Evolutionary conservation across 2,329 filamentous ascomycete genomes (phyloP), one percentile per base, ranked within the genome.

Genomic region (Neopestalotiopsis rosae): DNA sequence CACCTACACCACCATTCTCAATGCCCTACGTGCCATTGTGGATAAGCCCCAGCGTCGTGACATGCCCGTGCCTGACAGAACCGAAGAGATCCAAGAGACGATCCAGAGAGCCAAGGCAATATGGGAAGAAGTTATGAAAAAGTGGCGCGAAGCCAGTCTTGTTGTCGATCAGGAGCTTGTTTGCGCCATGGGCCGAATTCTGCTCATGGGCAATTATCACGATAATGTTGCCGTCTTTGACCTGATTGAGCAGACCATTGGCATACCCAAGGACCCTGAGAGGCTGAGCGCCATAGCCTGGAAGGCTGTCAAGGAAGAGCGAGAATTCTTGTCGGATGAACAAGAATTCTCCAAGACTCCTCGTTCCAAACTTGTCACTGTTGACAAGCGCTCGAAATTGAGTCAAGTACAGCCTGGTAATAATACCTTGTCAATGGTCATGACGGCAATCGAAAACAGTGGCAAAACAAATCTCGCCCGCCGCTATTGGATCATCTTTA

Each of bases 1-100:
- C 67, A 98, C 95, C 0, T 99, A 94, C 77, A 93, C 92, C 0
- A 94, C 90, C 61, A 92, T 99, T 70, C 79, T 99, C 65, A 92
- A 94, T 75, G 93, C 92, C 3, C 86, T 98, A 64, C 88, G 89
- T 62, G 79, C 83, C 58, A 78, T 84, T 49, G 79, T 82, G 12
- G 76, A 80, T 76, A 70, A 79, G 67, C 71, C 67, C n/a, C 71
- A 74, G 3, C 24, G 57, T 5, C 71, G 69, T 56, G 77, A 75
- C 61, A 71, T 75, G 13, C 68, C 80, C 4, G 49, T 74, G 0
- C 69, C 74, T 2, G 74, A 80, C 17, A 76, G 84, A 68, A 74
- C 78, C 28, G 67, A 75, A 9, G 76, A 76, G 57, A 79, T 80
- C 69, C 78, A 78, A 59, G 76, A 80, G 24, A 85, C 86, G 2